A percentile compares a stretch with the other conserved stretches of the same genome.
Conservation (phyloP, 306 rosid genomes). For the Luffa aegyptiaca region DNA sequence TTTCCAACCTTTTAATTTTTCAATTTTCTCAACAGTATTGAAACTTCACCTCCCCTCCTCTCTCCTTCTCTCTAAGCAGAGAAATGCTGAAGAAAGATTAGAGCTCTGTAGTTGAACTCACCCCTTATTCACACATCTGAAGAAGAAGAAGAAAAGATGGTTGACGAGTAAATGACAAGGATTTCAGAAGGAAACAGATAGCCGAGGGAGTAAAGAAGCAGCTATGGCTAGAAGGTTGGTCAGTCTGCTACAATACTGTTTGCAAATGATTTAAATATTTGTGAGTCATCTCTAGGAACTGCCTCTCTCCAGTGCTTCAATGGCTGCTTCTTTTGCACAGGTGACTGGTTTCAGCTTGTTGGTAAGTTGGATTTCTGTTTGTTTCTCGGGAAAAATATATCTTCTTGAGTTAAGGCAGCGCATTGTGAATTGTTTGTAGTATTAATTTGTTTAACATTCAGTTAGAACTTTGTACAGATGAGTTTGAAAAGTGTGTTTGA, state of each 20-base stretch:
- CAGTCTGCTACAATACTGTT: constrained; percentile 31
- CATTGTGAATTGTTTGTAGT: too few species aligned
- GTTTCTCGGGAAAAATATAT: neutral
- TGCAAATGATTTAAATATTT: constrained; percentile 57
- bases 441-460: too few species aligned
- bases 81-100: neutral
- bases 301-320: constrained; percentile 53
- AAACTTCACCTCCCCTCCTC: neutral
- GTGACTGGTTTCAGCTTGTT: constrained; percentile 66
- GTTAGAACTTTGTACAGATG: too few species aligned
- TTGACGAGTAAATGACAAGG: neutral
- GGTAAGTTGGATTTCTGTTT: constrained; percentile 25
- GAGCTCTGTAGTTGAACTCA: neutral
- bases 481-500: too few species aligned
- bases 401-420: neutral
- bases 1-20: too few species aligned
- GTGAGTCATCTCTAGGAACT: constrained; percentile 59
- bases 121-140: neutral
- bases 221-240: constrained; percentile 72
- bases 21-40: too few species aligned
- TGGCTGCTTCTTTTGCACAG: constrained; percentile 64
- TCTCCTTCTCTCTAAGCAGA: neutral
- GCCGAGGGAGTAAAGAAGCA: constrained; percentile 54
- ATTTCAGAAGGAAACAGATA: neutral
- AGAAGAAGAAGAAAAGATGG: neutral